A percentile compares a stretch with the other conserved stretches of the same genome.
Conservation (phyloP, 192 early-diverging fungal species). For the Mycoemilia scoparia region DNA sequence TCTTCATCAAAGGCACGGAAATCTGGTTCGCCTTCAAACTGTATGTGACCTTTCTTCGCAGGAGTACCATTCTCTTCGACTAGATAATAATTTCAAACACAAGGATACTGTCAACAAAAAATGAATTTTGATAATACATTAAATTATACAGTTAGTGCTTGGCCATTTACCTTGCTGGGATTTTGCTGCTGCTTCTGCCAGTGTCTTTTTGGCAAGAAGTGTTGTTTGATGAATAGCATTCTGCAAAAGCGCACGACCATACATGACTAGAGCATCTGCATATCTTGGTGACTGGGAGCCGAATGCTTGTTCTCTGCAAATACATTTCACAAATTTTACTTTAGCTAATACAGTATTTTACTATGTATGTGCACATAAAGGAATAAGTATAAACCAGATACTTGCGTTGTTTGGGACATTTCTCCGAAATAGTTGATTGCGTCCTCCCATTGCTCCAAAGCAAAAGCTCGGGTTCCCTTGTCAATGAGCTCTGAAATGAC, state of each 20-base stretch:
- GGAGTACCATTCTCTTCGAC: constrained; percentile 1
- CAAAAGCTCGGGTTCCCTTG: constrained; percentile 45
- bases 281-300: constrained; percentile 39
- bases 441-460: constrained; percentile 39
- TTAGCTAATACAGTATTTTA: too few relatives aligned
- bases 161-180: constrained; percentile 8
- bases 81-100: not conserved
- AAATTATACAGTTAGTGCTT: too few relatives aligned
- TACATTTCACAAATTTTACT: not conserved
- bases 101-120: not conserved
- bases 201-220: constrained; percentile 42
- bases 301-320: constrained; percentile 35
- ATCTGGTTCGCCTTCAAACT: constrained; percentile 48
- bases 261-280: constrained; percentile 53
- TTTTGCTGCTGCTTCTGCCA: constrained; percentile 27
- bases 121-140: too few relatives aligned
- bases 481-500: constrained; percentile 36
- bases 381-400: not conserved
- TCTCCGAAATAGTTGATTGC: constrained; percentile 48
- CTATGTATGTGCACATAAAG: not conserved
- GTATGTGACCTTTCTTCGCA: constrained; percentile 30
- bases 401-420: constrained; percentile 46
- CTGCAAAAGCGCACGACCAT: constrained; percentile 55
- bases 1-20: constrained; percentile 22
- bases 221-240: constrained; percentile 54